Percentiles rank a stretch among this genome's conserved stretches.
Conservation (phyloP, 257 asterid genomes). For the Vinca minor region DNA sequence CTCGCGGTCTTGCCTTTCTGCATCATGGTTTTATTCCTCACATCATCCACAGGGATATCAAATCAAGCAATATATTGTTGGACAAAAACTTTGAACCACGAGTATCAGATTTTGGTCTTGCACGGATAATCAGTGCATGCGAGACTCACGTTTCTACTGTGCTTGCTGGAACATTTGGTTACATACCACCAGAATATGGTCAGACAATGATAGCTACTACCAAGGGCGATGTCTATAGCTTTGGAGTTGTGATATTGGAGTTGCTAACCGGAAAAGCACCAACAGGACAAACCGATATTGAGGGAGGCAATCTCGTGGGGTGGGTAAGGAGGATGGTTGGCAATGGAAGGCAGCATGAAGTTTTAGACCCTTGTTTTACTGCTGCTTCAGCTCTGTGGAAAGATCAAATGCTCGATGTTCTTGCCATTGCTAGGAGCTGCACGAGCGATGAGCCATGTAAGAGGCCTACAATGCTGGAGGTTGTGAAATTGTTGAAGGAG, state of each 20-base stretch:
- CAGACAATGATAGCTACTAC: constrained; percentile 70
- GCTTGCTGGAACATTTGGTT: constrained; percentile 78
- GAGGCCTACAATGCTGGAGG: constrained; percentile 72
- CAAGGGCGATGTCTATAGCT: constrained; percentile 75
- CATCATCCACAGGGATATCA: constrained; percentile 73
- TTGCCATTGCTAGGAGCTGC: constrained; percentile 53
- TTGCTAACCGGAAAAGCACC: constrained; percentile 62
- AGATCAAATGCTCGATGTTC: constrained; percentile 50
- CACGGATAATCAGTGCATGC: constrained; percentile 69
- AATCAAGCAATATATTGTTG: constrained; percentile 64
- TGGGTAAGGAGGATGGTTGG: constrained; percentile 71
- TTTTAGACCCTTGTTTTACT: constrained; percentile 28
- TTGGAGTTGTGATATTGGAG: constrained; percentile 82
- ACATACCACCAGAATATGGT: constrained; percentile 84
- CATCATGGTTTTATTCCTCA: constrained; percentile 80
- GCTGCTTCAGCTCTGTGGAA: constrained; percentile 17
- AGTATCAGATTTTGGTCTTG: constrained; percentile 76
- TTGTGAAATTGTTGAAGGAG: constrained; percentile 50
- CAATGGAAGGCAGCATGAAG: constrained; percentile 34
- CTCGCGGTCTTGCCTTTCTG: constrained; percentile 60
- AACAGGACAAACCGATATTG: constrained; percentile 63
- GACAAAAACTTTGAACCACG: constrained; percentile 48
- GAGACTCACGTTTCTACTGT: constrained; percentile 68
- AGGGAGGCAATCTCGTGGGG: constrained; percentile 86
- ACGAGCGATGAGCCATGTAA: constrained; percentile 61